These are phyloP conservation scores for Rubia occidens DNA, from an alignment of 305 asterid species.

Conservation along the genomic window DNA sequence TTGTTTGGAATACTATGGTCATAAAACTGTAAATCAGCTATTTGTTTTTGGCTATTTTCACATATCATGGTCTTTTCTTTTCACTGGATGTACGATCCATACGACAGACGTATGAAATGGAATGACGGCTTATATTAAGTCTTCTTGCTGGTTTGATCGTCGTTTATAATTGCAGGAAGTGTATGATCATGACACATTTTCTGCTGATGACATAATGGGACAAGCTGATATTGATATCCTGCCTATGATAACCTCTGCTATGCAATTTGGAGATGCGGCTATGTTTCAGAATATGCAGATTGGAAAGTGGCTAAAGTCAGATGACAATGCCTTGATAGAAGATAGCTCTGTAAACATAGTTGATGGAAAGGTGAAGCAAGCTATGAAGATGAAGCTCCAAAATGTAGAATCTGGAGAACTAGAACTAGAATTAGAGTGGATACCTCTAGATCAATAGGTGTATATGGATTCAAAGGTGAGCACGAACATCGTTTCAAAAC, in stretches of 20 bases:
- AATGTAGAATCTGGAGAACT: slow-evolving; percentile 87
- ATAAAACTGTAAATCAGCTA: background rate
- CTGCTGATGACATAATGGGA: slow-evolving; percentile 96
- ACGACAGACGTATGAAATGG: background rate
- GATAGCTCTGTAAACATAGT: slow-evolving; percentile 85
- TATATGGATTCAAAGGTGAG: slow-evolving; percentile 11
- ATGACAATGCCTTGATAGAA: slow-evolving; percentile 63
- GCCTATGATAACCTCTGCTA: slow-evolving; percentile 95
- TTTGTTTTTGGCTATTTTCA: background rate
- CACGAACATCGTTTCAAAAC: slow-evolving; percentile 8
- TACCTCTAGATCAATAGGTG: slow-evolving; percentile 68
- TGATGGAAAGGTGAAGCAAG: slow-evolving; percentile 80
- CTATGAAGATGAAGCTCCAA: slow-evolving; percentile 63
- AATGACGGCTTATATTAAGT: background rate
- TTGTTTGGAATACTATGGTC: background rate
- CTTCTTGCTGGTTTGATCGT: background rate
- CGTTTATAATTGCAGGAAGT: slow-evolving; percentile 43
- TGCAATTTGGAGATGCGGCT: slow-evolving; percentile 70
- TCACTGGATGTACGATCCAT: background rate
- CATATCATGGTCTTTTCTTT: too few relatives aligned
- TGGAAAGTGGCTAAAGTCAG: slow-evolving; percentile 78
- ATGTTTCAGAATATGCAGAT: slow-evolving; percentile 82
- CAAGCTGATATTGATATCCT: slow-evolving; percentile 90
- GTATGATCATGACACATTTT: slow-evolving; percentile 75
- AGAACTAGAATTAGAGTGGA: slow-evolving; percentile 80